Percentiles rank a stretch among this genome's conserved stretches.
phyloP scores from a whole-genome alignment of 306 rosid species.

The Dalbergia oliveri region DNA sequence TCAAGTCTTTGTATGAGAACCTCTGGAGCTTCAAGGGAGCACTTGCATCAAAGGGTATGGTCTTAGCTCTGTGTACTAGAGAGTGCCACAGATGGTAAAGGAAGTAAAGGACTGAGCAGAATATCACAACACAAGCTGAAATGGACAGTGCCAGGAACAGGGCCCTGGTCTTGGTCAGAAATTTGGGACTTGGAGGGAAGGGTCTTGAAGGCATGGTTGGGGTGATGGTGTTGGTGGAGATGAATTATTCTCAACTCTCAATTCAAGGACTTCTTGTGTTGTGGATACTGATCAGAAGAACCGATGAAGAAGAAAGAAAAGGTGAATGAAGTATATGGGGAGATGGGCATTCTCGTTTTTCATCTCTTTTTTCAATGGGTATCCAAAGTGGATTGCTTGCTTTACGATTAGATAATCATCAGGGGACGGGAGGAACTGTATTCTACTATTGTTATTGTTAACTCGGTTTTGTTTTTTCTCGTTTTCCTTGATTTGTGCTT shows the following conservation, averaged over 20 bases:
- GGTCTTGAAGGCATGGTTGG: slow-evolving; percentile 85
- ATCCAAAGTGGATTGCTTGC: slow-evolving; percentile 88
- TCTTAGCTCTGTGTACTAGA: slow-evolving; percentile 70
- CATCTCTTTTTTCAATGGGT: slow-evolving; percentile 47
- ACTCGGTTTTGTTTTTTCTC: slow-evolving; percentile 23
- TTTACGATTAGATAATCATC: slow-evolving; percentile 72
- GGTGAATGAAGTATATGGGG: slow-evolving; percentile 26
- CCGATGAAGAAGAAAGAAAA: slow-evolving; percentile 45
- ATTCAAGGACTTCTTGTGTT: background rate
- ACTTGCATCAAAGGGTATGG: slow-evolving; percentile 83
- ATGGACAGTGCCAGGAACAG: slow-evolving; percentile 81
- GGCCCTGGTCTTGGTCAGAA: slow-evolving; percentile 69
- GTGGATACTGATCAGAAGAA: slow-evolving; percentile 34
- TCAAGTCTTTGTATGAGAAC: slow-evolving; percentile 82
- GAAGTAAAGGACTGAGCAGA: slow-evolving; percentile 79
- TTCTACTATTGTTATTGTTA: slow-evolving; percentile 39
- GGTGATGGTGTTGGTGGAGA: slow-evolving; percentile 34
- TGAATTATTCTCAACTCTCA: background rate
- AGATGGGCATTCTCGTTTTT: slow-evolving; percentile 47
- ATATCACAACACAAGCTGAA: slow-evolving; percentile 78
- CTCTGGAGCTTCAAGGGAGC: slow-evolving; percentile 88
- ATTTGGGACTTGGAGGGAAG: slow-evolving; percentile 60
- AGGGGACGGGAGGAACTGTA: slow-evolving; percentile 46
- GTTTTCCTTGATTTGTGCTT: slow-evolving; percentile 52
- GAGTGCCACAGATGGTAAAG: slow-evolving; percentile 82